Percentiles rank a stretch among this genome's conserved stretches.
These are phyloP conservation scores for Moricandia moricandioides DNA, from an alignment of 345 rosid genomes.

Conservation along the genomic window DNA sequence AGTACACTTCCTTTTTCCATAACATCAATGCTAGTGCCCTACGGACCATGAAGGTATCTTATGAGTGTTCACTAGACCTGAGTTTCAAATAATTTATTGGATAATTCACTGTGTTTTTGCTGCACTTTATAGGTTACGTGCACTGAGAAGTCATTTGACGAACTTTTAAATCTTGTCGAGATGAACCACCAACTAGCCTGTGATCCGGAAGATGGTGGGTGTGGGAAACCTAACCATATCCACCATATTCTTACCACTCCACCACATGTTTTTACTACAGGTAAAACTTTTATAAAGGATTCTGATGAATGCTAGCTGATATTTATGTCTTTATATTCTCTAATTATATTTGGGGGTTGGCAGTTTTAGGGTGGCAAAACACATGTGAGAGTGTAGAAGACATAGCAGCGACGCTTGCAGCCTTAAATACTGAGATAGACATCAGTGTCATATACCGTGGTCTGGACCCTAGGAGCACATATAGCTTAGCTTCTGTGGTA, in stretches of 20 bases:
- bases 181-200: slow-evolving; percentile 89
- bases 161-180: slow-evolving; percentile 76
- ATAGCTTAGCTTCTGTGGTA: slow-evolving; percentile 94
- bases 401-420: slow-evolving; percentile 79
- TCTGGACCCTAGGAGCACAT: slow-evolving; percentile 59
- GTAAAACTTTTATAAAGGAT: slow-evolving; percentile 26
- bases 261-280: slow-evolving; percentile 87
- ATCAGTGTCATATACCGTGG: slow-evolving; percentile 79
- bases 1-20: slow-evolving; percentile 90
- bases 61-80: not conserved
- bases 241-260: slow-evolving; percentile 72
- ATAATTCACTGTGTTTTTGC: slow-evolving; percentile 5
- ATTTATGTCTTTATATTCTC: not conserved
- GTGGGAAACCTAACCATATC: slow-evolving; percentile 78
- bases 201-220: slow-evolving; percentile 79
- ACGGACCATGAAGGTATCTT: slow-evolving; percentile 71
- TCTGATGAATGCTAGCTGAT: slow-evolving; percentile 10
- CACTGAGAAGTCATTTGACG: slow-evolving; percentile 69
- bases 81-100: not conserved
- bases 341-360: slow-evolving; percentile 23
- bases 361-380: slow-evolving; percentile 97
- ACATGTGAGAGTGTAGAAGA: slow-evolving; percentile 81
- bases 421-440: slow-evolving; percentile 76
- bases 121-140: slow-evolving; percentile 53
- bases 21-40: slow-evolving; percentile 89